Base-by-base conservation (phyloP, 345 rosid species). In the Microcos paniculata region DNA sequence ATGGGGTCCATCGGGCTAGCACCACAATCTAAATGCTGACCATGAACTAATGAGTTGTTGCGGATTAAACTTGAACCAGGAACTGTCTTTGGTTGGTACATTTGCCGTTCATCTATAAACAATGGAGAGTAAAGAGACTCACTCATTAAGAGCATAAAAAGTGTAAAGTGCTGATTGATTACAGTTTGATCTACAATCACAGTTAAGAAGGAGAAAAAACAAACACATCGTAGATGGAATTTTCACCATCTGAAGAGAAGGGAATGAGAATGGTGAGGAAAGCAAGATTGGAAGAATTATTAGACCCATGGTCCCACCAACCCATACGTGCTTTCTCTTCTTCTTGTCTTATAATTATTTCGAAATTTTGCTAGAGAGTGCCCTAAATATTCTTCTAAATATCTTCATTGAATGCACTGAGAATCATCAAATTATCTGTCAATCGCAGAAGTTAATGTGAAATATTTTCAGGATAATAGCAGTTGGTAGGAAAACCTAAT, bases 1-100 rank as follows among this genome's bases (percentile, higher is more conserved):
- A 80, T 78, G 43, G 91, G 88, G 72, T 92, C 99, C 98, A 96
- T 93, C 77, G 82, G 56, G 82, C 80, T 84, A 35, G 77, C 76
- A 73, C 74, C 84, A 80, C 83, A 76, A 80, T 88, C 90, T 80
- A 86, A 73, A 76, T 80, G 81, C 74, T 84, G 85, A 85, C 78
- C 92, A 81, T 87, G 82, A 86, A 81, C 83, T 74, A 81, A 65
- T 45, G 93, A 75, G 80, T 80, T 78, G 84, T 74, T 74, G 77
- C 64, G 78, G 72, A 76, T 82, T 82, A 87, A 70, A 76, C 83
- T 85, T 61, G 81, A 77, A 80, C 86, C 62, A 77, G 87, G 81
- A 80, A 62, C 81, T 78, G 80, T 61, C 63, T 82, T 84, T 13
- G 83, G 81, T 55, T 83, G 87, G 84, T 82, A 88, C 90, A 88